Conservation (phyloP, 2,329 filamentous ascomycete species). For the Fusarium tuaranense region DNA sequence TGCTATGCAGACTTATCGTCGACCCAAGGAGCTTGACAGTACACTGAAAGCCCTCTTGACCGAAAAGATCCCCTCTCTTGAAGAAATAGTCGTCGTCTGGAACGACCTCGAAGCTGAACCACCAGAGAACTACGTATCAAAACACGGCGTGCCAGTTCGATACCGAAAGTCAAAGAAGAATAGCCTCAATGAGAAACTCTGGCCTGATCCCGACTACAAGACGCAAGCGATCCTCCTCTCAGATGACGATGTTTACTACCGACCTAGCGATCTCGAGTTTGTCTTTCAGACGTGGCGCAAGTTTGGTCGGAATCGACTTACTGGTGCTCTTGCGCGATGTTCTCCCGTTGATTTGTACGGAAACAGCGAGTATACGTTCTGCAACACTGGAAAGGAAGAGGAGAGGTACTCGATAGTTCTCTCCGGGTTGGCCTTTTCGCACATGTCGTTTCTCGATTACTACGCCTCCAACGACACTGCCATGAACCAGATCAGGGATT, state of each 20-base stretch:
- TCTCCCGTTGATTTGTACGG: constrained; percentile 41
- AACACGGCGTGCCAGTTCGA: constrained; percentile 48
- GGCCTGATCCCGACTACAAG: constrained; percentile 50
- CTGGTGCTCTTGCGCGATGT: constrained; percentile 53
- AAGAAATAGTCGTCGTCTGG: constrained; percentile 54
- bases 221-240: constrained; percentile 55
- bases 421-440: constrained; percentile 53
- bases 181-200: constrained; percentile 54
- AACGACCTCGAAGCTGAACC: constrained; percentile 49
- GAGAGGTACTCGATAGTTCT: constrained; percentile 52
- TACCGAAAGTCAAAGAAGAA: constrained; percentile 49
- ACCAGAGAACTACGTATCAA: constrained; percentile 46
- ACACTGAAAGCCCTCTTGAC: constrained; percentile 46
- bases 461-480: constrained; percentile 51
- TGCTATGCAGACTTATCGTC: constrained; percentile 51
- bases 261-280: constrained; percentile 54
- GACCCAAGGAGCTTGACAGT: constrained; percentile 50
- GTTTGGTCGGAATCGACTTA: constrained; percentile 50
- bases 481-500: constrained; percentile 48
- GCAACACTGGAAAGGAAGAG: constrained; percentile 40
- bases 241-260: constrained; percentile 55
- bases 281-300: constrained; percentile 55
- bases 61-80: constrained; percentile 50
- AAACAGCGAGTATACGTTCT: constrained; percentile 49
- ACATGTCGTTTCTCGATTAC: constrained; percentile 53